These are phyloP conservation scores for Candida tropicalis DNA, from an alignment of 1,139 yeast genomes.

Conservation along the genomic window DNA sequence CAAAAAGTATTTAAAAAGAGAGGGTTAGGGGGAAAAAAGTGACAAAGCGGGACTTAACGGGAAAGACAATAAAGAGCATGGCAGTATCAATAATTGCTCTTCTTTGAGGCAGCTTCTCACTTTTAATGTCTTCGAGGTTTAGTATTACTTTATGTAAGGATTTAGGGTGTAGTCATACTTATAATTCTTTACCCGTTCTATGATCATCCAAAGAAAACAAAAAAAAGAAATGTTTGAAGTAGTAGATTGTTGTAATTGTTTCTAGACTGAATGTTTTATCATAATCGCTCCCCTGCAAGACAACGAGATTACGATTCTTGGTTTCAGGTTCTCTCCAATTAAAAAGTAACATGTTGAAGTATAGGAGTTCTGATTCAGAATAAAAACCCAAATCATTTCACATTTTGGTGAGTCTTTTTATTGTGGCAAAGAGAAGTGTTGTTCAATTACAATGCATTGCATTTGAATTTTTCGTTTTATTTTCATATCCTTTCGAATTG, in stretches of 20 bases:
- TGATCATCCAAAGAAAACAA: no score
- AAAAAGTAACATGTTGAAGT: neutral
- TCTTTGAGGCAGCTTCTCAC: neutral
- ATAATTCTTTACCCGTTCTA: no score
- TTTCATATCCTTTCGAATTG: no score
- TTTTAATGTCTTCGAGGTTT: neutral
- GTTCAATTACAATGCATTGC: no score
- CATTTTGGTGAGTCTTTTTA: no score
- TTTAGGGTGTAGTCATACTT: no score
- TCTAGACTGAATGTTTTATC: neutral
- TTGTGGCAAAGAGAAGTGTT: no score
- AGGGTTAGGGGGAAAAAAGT: neutral
- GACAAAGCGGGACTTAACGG: neutral
- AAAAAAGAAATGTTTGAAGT: neutral
- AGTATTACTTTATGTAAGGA: no score
- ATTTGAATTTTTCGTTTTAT: no score
- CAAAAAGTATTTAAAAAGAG: no score
- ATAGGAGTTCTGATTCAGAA: neutral
- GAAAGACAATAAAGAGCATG: neutral
- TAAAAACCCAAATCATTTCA: neutral
- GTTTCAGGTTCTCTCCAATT: conserved; percentile 1
- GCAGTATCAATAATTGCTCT: neutral
- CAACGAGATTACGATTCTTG: neutral
- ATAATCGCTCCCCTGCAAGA: neutral
- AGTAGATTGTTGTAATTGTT: neutral